Conservation (phyloP, 2,329 filamentous ascomycete genomes). For the Aspergillus sp. region DNA sequence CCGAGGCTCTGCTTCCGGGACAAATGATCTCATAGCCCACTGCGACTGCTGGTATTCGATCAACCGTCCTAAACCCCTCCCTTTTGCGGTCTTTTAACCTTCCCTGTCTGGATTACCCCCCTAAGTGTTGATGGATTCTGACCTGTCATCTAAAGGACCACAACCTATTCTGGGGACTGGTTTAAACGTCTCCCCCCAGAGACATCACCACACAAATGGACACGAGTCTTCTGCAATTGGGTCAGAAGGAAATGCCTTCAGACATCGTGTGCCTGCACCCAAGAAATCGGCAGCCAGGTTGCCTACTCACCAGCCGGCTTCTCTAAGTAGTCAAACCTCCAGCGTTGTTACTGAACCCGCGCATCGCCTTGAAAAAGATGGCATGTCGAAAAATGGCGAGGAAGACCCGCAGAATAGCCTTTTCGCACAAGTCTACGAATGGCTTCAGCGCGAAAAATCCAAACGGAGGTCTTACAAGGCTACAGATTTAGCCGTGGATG, state of each 20-base stretch:
- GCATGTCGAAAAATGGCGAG: slow-evolving; percentile 25
- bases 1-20: slow-evolving; percentile 18
- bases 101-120: not conserved
- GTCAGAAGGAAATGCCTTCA: slow-evolving; percentile 26
- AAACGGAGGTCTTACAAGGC: slow-evolving; percentile 62
- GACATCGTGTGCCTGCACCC: slow-evolving; percentile 31
- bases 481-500: slow-evolving; percentile 46
- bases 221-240: slow-evolving; percentile 20
- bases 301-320: slow-evolving; percentile 25
- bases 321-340: slow-evolving; percentile 31
- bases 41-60: slow-evolving; percentile 12
- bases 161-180: slow-evolving; percentile 30
- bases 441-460: slow-evolving; percentile 77
- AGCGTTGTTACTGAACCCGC: slow-evolving; percentile 26
- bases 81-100: slow-evolving; percentile 3
- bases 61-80: not conserved
- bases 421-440: slow-evolving; percentile 74
- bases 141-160: slow-evolving; percentile 31
- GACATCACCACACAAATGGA: slow-evolving; percentile 23
- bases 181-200: slow-evolving; percentile 28
- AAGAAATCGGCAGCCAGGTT: slow-evolving; percentile 32
- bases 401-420: slow-evolving; percentile 47
- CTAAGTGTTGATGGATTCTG: slow-evolving; percentile 24
- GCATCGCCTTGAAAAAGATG: slow-evolving; percentile 30
- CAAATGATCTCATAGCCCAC: slow-evolving; percentile 25